Evolutionary conservation across 2,329 filamentous ascomycete genomes (phyloP).

Genomic region (Camillea tinctor): DNA sequence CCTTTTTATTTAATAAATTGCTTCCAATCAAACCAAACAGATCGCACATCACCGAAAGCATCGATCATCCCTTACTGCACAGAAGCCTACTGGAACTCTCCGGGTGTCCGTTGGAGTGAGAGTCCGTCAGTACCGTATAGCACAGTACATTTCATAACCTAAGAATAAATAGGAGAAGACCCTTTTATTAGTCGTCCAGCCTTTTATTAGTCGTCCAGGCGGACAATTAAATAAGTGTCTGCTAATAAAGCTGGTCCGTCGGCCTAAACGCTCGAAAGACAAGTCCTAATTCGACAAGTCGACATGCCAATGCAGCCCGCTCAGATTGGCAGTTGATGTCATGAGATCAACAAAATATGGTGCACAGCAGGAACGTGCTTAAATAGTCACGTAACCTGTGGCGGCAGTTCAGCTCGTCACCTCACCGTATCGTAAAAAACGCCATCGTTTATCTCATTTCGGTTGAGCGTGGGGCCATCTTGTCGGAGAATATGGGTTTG

Average conservation of each 20-base stretch:
- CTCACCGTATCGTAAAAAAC: not conserved
- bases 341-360: not conserved
- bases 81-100: too few relatives aligned
- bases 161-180: too few relatives aligned
- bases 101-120: too few relatives aligned
- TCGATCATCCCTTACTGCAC: too few relatives aligned
- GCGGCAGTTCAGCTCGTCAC: not conserved
- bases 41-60: too few relatives aligned
- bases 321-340: not conserved
- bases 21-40: too few relatives aligned
- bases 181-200: too few relatives aligned
- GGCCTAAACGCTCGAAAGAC: not conserved
- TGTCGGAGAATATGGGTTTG: not conserved
- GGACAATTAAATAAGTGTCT: not conserved
- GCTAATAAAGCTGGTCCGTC: not conserved
- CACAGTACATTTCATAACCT: too few relatives aligned
- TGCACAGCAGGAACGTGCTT: not conserved
- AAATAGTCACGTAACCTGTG: not conserved
- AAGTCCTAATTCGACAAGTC: not conserved
- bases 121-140: too few relatives aligned
- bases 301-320: not conserved
- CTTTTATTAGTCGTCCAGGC: too few relatives aligned
- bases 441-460: not conserved
- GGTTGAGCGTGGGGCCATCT: not conserved
- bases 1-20: too few relatives aligned